Conservation (phyloP, 177 flowering plant species). For the Vitis hybrid region DNA sequence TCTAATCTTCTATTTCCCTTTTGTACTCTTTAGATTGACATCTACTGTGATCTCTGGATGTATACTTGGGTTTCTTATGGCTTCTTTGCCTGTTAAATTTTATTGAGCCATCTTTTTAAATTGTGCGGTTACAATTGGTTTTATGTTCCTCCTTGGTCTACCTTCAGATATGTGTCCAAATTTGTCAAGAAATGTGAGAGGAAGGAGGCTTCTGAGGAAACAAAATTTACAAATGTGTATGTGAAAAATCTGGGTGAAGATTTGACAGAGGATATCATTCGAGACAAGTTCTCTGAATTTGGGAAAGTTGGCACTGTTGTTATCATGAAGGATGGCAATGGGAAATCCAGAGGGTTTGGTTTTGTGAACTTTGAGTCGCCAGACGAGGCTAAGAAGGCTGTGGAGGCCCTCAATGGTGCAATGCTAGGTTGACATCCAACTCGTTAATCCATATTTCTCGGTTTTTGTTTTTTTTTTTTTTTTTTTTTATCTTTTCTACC, state of each 20-base stretch:
- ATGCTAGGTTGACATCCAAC: conserved; percentile 20
- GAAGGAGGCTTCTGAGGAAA: conserved; percentile 9
- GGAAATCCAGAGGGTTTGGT: conserved; percentile 37
- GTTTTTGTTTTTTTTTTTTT: neutral
- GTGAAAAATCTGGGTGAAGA: conserved; percentile 34
- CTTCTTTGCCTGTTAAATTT: neutral
- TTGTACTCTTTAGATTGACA: no score
- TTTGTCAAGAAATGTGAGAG: conserved; percentile 37
- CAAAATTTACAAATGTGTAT: conserved; percentile 25
- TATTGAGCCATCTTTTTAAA: neutral
- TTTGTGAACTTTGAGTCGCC: conserved; percentile 30
- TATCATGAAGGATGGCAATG: conserved; percentile 30
- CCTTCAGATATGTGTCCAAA: conserved; percentile 30
- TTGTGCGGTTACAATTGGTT: neutral
- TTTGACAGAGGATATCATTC: conserved; percentile 27
- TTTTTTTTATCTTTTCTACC: neutral
- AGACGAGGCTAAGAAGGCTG: conserved; percentile 32
- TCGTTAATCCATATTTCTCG: neutral
- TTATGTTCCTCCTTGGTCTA: neutral
- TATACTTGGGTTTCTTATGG: no score
- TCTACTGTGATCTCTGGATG: no score
- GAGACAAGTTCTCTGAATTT: conserved; percentile 28
- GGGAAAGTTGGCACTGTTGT: conserved; percentile 24
- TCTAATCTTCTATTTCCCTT: no score
- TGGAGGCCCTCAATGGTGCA: conserved; percentile 32